phyloP scores from a whole-genome alignment of 495 filamentous ascomycete species.

The Hypomontagnella submonticulosa region DNA sequence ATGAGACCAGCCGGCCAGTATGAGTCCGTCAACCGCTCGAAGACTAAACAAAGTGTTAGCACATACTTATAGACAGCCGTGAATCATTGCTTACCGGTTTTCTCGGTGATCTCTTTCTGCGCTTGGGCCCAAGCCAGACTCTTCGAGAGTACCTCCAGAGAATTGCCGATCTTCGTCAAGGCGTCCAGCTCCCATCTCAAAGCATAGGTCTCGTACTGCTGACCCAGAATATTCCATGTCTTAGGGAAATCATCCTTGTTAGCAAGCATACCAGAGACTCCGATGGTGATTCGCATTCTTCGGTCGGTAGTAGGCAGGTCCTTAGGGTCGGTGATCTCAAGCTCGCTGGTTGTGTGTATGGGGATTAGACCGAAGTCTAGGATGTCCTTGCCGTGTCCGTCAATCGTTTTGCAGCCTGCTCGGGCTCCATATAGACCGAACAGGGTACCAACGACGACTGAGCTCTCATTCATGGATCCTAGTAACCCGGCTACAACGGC shows the following conservation, averaged over 20 bases:
- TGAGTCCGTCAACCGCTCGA: slow-evolving; percentile 73
- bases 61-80: slow-evolving; percentile 15
- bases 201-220: slow-evolving; percentile 79
- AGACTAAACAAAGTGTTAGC: slow-evolving; percentile 60
- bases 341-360: slow-evolving; percentile 59
- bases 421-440: slow-evolving; percentile 91
- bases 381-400: slow-evolving; percentile 85
- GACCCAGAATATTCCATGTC: slow-evolving; percentile 80
- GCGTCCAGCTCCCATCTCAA: slow-evolving; percentile 86
- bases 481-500: slow-evolving; percentile 77
- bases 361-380: slow-evolving; percentile 91
- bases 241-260: slow-evolving; percentile 73
- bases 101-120: slow-evolving; percentile 75
- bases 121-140: slow-evolving; percentile 81
- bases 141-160: slow-evolving; percentile 77
- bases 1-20: slow-evolving; percentile 82
- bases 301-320: slow-evolving; percentile 57
- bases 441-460: slow-evolving; percentile 79
- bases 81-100: slow-evolving; percentile 51
- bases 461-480: slow-evolving; percentile 79
- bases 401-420: slow-evolving; percentile 88
- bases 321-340: slow-evolving; percentile 54
- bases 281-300: slow-evolving; percentile 82
- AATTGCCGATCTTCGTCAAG: slow-evolving; percentile 78
- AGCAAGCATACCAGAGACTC: slow-evolving; percentile 84